Percentiles rank a stretch among this genome's conserved stretches.
These are phyloP conservation scores for Chlamydomonas incerta DNA, from an alignment of 139 green algal genomes.

Conservation along the genomic window DNA sequence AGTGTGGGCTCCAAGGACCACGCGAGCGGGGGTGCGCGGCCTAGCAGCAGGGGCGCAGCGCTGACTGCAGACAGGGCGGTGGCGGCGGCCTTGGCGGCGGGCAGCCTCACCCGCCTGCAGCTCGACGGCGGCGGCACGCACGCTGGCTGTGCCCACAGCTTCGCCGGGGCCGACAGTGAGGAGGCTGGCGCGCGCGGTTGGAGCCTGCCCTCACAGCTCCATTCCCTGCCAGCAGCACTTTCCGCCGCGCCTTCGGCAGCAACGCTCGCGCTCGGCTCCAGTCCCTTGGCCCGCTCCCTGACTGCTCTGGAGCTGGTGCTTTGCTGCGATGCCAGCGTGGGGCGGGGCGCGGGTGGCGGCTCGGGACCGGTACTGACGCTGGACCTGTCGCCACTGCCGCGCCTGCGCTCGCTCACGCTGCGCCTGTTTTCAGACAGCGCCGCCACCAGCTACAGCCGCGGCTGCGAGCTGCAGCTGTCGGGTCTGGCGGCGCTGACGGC, in stretches of 20 bases:
- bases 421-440: constrained; percentile 1
- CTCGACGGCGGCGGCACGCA: no score
- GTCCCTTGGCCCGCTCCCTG: background rate
- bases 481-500: background rate
- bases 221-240: no score
- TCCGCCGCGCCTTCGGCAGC: background rate
- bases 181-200: no score
- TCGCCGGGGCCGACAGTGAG: no score
- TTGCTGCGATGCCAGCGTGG: constrained; percentile 1
- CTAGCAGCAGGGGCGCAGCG: no score
- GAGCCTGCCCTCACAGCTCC: no score
- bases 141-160: no score
- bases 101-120: no score
- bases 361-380: background rate
- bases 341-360: background rate
- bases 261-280: background rate
- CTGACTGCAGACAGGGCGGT: no score
- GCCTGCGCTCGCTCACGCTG: background rate
- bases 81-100: no score
- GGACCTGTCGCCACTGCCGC: background rate
- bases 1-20: no score
- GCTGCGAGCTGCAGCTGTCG: background rate
- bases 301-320: background rate
- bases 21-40: no score
- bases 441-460: constrained; percentile 10